Evolutionary conservation across 2,329 filamentous ascomycete genomes (phyloP), one percentile per base, ranked within the genome.

Genomic region (Aspergillus nomiae): DNA sequence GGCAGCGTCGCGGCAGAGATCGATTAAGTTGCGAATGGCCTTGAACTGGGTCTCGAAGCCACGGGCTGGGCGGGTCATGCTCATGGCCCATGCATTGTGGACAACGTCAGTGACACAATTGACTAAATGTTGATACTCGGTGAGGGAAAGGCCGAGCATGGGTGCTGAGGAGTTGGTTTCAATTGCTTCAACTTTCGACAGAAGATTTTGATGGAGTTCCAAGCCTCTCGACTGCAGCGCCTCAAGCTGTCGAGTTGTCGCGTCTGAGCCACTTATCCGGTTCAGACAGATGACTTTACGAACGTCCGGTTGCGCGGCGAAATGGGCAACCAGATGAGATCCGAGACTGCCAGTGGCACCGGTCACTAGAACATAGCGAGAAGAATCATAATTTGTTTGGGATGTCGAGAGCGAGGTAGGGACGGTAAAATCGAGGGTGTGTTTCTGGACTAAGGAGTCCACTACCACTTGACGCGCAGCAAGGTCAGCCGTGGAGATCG

Each of bases 21-120:
- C 71, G 10, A 84, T 76, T 1, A 89, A 72, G 65, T 83, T 82
- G 5, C 83, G 81, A 51, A 87, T 79, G 1, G 82, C 80, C 6
- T 80, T 76, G 56, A 79, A 74, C 50, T 74, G 72, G 4, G 64
- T 48, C 26, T 69, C 69, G 41, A 69, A 71, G 9, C 60, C 63
- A 1, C 50, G 50, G 0, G 73, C 21, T 0, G 69, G 68, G 2
- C 68, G 63, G 9, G 59, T 68, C 19, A 56, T 60, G 45, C 61
- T 72, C 70, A 74, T 73, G 16, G 70, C 71, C 73, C 72, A 74
- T 0, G 72, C 72, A 36, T 73, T 73, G 57, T 74, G 73, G 11
- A 74, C 54, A 41, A 87, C 79, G 62, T 85, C 80, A 0, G 84
- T 86, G 16, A 80, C 81, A 2, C 60, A 67, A 0, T 64, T 16